These are phyloP conservation scores for Scleromitrula shiraiana DNA, from an alignment of 2,329 filamentous ascomycete genomes.

Conservation along the genomic window DNA sequence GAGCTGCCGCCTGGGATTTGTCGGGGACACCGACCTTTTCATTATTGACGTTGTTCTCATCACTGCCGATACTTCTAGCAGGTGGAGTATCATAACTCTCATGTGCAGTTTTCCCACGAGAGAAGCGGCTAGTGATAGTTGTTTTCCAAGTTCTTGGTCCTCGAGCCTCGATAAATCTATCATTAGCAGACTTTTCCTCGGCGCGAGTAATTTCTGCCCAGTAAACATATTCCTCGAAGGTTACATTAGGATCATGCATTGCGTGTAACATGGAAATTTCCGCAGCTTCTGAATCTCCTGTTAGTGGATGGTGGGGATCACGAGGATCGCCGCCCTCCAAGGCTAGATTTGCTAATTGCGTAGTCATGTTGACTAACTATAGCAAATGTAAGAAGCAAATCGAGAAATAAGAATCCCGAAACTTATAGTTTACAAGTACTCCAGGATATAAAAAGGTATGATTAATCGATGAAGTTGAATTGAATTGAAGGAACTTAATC, in stretches of 20 bases:
- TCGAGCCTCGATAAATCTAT: constrained; percentile 7
- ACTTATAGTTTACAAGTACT: too few species aligned
- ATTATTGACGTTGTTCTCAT: background rate
- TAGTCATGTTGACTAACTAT: constrained; percentile 14
- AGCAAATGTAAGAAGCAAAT: too few species aligned
- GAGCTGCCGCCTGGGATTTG: background rate
- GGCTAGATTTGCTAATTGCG: constrained; percentile 16
- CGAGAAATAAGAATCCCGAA: too few species aligned
- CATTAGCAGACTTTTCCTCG: constrained; percentile 21
- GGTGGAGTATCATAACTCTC: background rate
- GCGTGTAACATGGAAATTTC: constrained; percentile 9
- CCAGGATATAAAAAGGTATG: too few species aligned
- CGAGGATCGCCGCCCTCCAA: constrained; percentile 22
- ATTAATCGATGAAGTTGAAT: too few species aligned
- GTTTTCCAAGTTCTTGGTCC: constrained; percentile 1
- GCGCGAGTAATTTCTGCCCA: constrained; percentile 28
- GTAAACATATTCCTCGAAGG: constrained; percentile 32
- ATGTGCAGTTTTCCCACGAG: background rate
- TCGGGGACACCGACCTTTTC: background rate
- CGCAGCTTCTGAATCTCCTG: constrained; percentile 8
- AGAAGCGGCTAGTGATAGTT: background rate
- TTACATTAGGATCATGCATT: constrained; percentile 26
- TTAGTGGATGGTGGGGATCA: constrained; percentile 13
- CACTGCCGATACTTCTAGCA: background rate
- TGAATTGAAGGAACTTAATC: too few species aligned